A percentile compares a stretch with the other conserved stretches of the same genome.
phyloP scores from a whole-genome alignment of 2,329 filamentous ascomycete species.

The Fusarium falciforme region DNA sequence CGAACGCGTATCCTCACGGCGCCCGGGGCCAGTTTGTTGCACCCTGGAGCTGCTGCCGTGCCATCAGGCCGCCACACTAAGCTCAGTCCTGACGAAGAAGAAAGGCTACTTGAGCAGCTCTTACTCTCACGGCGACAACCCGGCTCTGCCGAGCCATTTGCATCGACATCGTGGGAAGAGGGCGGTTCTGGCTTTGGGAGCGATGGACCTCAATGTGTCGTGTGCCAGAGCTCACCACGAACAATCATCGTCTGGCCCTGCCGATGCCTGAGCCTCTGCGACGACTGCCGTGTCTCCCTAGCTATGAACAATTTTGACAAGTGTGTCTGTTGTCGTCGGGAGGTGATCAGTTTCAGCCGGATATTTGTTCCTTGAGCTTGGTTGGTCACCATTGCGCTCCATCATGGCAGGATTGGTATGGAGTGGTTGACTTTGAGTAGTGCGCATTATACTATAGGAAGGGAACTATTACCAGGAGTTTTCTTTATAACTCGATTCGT shows the following conservation, averaged over 20 bases:
- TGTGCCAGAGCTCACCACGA: conserved; percentile 87
- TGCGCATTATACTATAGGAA: neutral
- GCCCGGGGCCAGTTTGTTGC: conserved; percentile 40
- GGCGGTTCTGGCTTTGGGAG: conserved; percentile 79
- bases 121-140: conserved; percentile 63
- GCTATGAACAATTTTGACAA: conserved; percentile 98
- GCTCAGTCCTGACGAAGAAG: conserved; percentile 68
- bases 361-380: conserved; percentile 80
- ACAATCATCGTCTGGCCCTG: conserved; percentile 97
- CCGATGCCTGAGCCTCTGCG: conserved; percentile 91
- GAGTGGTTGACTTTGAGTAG: neutral
- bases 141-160: conserved; percentile 16
- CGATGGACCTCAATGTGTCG: conserved; percentile 86
- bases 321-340: conserved; percentile 92
- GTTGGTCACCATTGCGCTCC: neutral
- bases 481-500: conserved; percentile 44
- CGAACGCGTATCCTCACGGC: conserved; percentile 70
- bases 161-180: conserved; percentile 67
- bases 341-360: conserved; percentile 89
- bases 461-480: neutral
- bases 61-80: conserved; percentile 47
- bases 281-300: conserved; percentile 92
- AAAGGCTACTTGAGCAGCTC: conserved; percentile 70
- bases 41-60: conserved; percentile 16
- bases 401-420: neutral